Percentiles rank a stretch among this genome's conserved stretches.
Evolutionary conservation across 2,329 filamentous ascomycete species (phyloP).

Genomic region (Phaeosphaeriaceae sp.): DNA sequence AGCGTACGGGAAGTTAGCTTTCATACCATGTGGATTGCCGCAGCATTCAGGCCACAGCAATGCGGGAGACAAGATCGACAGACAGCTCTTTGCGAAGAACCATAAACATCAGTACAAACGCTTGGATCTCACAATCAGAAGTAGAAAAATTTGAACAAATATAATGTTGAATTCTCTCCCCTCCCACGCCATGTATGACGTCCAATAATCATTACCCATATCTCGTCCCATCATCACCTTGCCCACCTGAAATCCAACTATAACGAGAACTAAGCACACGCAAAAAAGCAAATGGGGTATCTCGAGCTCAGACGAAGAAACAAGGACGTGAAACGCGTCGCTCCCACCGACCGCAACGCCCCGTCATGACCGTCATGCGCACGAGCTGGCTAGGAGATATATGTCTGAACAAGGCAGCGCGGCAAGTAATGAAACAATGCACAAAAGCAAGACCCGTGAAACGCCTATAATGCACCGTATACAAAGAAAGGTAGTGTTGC

Average conservation of each 20-base stretch:
- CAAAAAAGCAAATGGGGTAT: constrained; percentile 22
- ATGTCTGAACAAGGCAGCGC: constrained; percentile 3
- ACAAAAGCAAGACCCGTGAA: constrained; percentile 1
- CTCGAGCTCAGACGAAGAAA: constrained; percentile 26
- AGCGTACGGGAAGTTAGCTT: no score
- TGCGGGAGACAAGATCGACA: no score
- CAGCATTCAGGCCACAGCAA: no score
- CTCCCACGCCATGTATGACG: not conserved
- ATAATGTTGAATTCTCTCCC: not conserved
- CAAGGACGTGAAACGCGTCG: constrained; percentile 25
- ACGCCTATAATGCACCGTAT: constrained; percentile 5
- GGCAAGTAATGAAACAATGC: not conserved
- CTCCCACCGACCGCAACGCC: constrained; percentile 34
- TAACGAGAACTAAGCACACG: constrained; percentile 4
- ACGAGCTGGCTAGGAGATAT: constrained; percentile 18
- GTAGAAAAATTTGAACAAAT: not conserved
- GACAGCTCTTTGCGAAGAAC: no score
- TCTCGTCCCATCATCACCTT: not conserved
- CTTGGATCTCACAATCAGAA: no score
- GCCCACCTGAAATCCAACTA: not conserved
- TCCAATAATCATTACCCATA: not conserved
- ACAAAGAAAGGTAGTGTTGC: not conserved
- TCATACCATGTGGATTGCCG: no score
- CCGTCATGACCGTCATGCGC: constrained; percentile 25
- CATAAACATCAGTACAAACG: no score